A percentile compares a stretch with the other conserved stretches of the same genome.
Evolutionary conservation across 1,284 basidiomycete genomes (phyloP).

Genomic region (Cryptococcus sp.): DNA sequence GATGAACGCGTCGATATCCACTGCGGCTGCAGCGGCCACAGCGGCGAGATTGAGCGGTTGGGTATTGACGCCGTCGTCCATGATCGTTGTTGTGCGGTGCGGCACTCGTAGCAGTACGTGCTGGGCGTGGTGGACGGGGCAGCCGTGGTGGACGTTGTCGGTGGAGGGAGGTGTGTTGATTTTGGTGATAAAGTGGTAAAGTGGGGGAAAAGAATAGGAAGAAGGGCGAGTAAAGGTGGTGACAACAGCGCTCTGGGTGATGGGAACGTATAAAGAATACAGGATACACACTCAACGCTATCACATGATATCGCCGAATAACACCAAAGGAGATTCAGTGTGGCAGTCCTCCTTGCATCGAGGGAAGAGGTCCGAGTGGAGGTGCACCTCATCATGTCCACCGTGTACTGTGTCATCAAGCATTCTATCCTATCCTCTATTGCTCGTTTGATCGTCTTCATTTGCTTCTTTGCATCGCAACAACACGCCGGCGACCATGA

Average conservation of each 20-base stretch:
- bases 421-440: background rate
- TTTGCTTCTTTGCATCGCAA: background rate
- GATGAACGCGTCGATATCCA: constrained; percentile 15
- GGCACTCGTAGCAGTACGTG: background rate
- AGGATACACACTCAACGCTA: too few relatives aligned
- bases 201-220: constrained; percentile 17
- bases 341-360: too few relatives aligned
- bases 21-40: constrained; percentile 4
- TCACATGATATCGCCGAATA: background rate
- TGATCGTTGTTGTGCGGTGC: constrained; percentile 1
- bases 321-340: background rate
- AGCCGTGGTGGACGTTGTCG: constrained; percentile 11
- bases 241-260: background rate
- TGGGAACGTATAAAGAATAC: background rate
- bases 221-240: background rate
- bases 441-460: background rate
- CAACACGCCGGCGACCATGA: constrained; percentile 20
- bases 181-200: constrained; percentile 1
- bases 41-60: constrained; percentile 18
- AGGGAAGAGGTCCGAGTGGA: background rate
- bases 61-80: constrained; percentile 2
- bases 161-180: constrained; percentile 16
- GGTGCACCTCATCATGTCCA: background rate
- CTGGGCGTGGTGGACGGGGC: too few relatives aligned
- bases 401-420: background rate